Base-by-base conservation (phyloP, 768 basidiomycete genomes). In the Pleurotus ostreatus region DNA sequence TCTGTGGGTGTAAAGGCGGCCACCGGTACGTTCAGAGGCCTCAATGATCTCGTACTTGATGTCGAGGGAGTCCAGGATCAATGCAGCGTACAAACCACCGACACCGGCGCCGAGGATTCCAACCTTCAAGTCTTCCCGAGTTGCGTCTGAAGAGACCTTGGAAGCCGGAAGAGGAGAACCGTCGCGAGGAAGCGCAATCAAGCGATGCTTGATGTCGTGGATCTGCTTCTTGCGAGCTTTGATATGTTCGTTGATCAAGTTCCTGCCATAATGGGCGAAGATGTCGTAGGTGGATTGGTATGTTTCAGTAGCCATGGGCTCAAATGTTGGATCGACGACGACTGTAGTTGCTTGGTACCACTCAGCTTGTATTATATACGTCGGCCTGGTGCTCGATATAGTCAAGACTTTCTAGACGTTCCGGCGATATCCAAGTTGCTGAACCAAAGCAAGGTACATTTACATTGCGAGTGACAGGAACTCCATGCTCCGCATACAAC, bases 1-100 rank as follows among this genome's bases (percentile, higher is more conserved):
- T 8, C 64, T 65, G 55, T 80, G 64, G 0, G 80, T 81, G 57
- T 61, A 74, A 41, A 78, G 63, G 15, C 77, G 72, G 23, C 80
- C 80, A 2, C 80, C 80, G 25, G 63, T 54, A 12, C 73, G 74
- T 23, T 64, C 61, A 1, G 66, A 63, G 22, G 72, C 74, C 61
- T 81, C 80, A n/a, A 81, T 57, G 44, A 80, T 76, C 16, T 77
- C 71, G 63, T 76, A 81, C 5, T 64, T 56, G 59, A 80, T 73
- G 1, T 63, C 70, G 8, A 78, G 68, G 5, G 63, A 65, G 30
- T 80, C 69, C 13, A 81, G 68, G 0, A 81, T 76, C 65, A 80
- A 62, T 1, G 75, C 80, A 0, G 73, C 62, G 61, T 77, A 77
- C 9, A 78, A 66, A 22, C 77, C 76, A 9, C 62, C 62, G 7